phyloP scores from a whole-genome alignment of 345 rosid genomes.

The Arabis hirsuta region DNA sequence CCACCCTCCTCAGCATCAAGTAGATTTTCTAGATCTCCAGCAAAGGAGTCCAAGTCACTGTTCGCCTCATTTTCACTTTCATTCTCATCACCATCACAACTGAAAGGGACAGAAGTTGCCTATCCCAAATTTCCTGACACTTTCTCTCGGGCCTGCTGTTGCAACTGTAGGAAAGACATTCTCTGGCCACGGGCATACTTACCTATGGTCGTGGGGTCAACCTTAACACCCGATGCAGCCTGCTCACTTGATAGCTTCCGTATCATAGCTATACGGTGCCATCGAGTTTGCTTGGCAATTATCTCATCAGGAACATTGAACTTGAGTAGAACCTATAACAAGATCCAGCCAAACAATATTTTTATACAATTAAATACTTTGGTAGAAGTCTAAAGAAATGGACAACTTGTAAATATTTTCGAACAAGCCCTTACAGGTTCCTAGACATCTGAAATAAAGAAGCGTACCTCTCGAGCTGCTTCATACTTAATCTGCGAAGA shows the following conservation, averaged over 20 bases:
- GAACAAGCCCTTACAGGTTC: conserved; percentile 9
- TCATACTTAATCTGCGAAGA: conserved; percentile 98
- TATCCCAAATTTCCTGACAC: conserved; percentile 99
- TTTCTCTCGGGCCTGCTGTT: conserved; percentile 99
- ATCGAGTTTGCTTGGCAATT: conserved; percentile 89
- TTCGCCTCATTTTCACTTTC: conserved; percentile 93
- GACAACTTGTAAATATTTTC: conserved; percentile 17
- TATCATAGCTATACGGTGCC: conserved; percentile 99
- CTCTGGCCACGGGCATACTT: conserved; percentile 99
- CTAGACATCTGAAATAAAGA: conserved; percentile 31
- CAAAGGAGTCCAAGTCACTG: conserved; percentile 98
- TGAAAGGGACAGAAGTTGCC: conserved; percentile 84
- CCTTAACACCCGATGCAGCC: conserved; percentile 94
- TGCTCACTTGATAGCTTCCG: conserved; percentile 99
- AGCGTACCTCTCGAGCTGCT: conserved; percentile 93
- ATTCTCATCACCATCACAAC: conserved; percentile 83
- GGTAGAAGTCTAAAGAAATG: conserved; percentile 2
- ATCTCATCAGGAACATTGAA: conserved; percentile 91
- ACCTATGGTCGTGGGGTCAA: conserved; percentile 90
- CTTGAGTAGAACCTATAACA: conserved; percentile 84
- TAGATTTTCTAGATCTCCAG: conserved; percentile 94
- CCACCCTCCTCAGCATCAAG: conserved; percentile 98
- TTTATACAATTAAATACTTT: background rate
- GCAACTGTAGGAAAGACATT: conserved; percentile 97
- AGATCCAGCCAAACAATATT: conserved; percentile 24